Percentiles rank a stretch among this genome's conserved stretches.
Evolutionary conservation across 1,284 basidiomycete species (phyloP).

Genomic region (Psilocybe mexicana): DNA sequence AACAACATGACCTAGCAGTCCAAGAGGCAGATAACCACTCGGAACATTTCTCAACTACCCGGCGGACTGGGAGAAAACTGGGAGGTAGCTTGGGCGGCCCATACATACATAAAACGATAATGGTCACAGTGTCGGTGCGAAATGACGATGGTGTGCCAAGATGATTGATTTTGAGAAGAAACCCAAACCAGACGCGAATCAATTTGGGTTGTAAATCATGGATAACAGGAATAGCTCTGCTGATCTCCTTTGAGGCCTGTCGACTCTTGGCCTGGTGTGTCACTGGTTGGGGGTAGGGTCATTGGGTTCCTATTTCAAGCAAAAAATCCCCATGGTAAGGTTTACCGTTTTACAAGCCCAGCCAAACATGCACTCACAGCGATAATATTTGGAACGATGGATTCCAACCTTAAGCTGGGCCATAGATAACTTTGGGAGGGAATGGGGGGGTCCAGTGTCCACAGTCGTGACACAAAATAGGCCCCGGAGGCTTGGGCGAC

Average conservation of each 20-base stretch:
- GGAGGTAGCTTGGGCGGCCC: neutral
- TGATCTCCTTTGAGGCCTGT: neutral
- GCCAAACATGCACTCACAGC: constrained; percentile 5
- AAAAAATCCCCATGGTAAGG: neutral
- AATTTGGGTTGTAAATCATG: neutral
- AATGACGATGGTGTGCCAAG: neutral
- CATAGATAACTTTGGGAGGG: constrained; percentile 10
- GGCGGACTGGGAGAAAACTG: neutral
- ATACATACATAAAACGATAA: neutral
- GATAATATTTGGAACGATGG: constrained; percentile 3
- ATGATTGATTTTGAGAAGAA: neutral
- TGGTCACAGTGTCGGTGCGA: neutral
- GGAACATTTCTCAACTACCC: constrained; percentile 1
- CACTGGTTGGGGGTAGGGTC: neutral
- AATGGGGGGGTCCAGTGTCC: neutral
- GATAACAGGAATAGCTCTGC: constrained; percentile 9
- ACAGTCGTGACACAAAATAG: constrained; percentile 8
- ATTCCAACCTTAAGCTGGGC: constrained; percentile 4
- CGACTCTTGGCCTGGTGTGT: neutral
- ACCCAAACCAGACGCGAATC: neutral
- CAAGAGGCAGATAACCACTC: constrained; percentile 3
- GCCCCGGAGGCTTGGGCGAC: constrained; percentile 7
- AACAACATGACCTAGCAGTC: neutral
- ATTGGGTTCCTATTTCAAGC: neutral
- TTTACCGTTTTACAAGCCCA: constrained; percentile 1